Evolutionary conservation across 176 grass and related monocot genomes (phyloP).

Genomic region (Aegilops sharonensis): DNA sequence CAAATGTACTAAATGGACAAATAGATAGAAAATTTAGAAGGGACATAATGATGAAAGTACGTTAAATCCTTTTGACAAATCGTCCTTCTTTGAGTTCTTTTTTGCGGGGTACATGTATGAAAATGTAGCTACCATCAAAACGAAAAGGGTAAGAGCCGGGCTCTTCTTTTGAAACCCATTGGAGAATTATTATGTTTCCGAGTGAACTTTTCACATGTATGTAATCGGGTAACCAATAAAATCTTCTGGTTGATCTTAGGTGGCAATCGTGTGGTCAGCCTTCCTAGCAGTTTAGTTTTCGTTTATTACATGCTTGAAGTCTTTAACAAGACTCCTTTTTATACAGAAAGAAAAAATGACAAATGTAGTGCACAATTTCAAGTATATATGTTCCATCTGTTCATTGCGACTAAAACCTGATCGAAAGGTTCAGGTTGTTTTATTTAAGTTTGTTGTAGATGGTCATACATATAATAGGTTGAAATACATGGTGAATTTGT

Average conservation of each 20-base stretch:
- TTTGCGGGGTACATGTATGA: too few species aligned
- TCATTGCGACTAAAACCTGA: not conserved
- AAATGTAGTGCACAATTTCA: not conserved
- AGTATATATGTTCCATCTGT: not conserved
- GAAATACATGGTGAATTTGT: too few species aligned
- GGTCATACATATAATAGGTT: not conserved
- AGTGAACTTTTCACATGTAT: not conserved
- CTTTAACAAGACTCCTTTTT: not conserved
- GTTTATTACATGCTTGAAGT: not conserved
- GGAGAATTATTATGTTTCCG: not conserved
- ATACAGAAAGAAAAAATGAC: not conserved
- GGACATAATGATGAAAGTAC: too few species aligned
- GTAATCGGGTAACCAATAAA: not conserved
- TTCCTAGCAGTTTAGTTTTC: not conserved
- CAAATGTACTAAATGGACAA: too few species aligned
- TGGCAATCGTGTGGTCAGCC: too few species aligned
- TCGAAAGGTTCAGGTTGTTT: not conserved
- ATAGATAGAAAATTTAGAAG: too few species aligned
- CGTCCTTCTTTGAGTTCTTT: too few species aligned
- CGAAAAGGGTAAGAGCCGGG: too few species aligned
- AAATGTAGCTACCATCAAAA: too few species aligned
- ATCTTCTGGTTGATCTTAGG: not conserved
- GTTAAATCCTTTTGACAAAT: too few species aligned
- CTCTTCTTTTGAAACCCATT: not conserved
- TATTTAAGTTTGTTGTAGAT: not conserved